Evolutionary conservation across 352 stramenopile genomes (phyloP).

Genomic region (Pythium dissimile): DNA sequence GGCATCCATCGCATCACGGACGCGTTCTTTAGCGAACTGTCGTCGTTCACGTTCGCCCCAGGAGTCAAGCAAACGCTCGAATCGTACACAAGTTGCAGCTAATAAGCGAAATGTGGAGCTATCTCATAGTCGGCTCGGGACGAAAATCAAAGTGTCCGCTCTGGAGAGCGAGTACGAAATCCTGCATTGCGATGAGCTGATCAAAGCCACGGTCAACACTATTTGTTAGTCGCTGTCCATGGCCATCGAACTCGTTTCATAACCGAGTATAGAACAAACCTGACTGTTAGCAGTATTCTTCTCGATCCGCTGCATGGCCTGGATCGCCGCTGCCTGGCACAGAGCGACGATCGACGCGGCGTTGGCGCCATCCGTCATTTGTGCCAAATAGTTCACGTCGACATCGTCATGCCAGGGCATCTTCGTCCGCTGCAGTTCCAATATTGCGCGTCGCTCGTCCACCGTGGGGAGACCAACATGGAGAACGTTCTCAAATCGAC

Average conservation of each 20-base stretch:
- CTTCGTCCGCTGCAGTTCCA: constrained; percentile 54
- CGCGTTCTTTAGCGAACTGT: constrained; percentile 59
- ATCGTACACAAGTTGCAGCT: constrained; percentile 40
- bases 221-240: background rate
- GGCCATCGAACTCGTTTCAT: background rate
- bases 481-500: constrained; percentile 82
- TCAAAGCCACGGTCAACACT: background rate
- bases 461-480: constrained; percentile 61
- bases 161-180: constrained; percentile 18
- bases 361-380: constrained; percentile 59
- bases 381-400: constrained; percentile 40
- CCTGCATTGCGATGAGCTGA: constrained; percentile 23
- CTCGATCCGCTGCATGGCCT: constrained; percentile 59
- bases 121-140: background rate
- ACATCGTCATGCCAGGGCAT: constrained; percentile 73
- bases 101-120: background rate
- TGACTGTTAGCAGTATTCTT: background rate
- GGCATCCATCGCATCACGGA: constrained; percentile 76
- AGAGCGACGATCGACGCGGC: constrained; percentile 70
- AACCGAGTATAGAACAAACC: constrained; percentile 18
- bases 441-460: constrained; percentile 55
- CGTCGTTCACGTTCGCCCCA: constrained; percentile 47
- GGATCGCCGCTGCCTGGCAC: constrained; percentile 66
- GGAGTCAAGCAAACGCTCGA: constrained; percentile 45
- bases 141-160: constrained; percentile 16